These are phyloP conservation scores for Fusarium bulbicola DNA, from an alignment of 2,329 filamentous ascomycete genomes.

Conservation along the genomic window DNA sequence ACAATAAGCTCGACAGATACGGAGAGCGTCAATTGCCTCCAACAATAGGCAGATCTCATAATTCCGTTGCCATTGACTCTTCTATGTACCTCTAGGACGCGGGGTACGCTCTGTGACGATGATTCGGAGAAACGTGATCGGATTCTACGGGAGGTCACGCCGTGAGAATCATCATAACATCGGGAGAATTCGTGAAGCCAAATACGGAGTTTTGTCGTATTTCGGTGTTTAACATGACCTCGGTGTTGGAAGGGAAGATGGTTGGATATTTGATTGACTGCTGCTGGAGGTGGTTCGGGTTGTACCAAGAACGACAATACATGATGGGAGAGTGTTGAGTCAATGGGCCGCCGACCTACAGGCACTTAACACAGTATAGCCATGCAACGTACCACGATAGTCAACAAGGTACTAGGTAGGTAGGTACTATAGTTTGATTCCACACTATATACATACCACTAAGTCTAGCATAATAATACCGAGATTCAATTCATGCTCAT, in stretches of 20 bases:
- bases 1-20: not conserved
- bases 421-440: not conserved
- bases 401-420: not conserved
- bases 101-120: not conserved
- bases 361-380: not conserved
- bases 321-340: not conserved
- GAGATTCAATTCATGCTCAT: not conserved
- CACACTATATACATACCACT: not conserved
- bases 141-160: slow-evolving; percentile 20
- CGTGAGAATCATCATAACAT: slow-evolving; percentile 8
- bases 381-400: not conserved
- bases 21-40: too few species aligned
- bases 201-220: slow-evolving; percentile 25
- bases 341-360: not conserved
- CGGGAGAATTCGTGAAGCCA: slow-evolving; percentile 23
- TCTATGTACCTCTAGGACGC: not conserved
- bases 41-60: not conserved
- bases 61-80: not conserved
- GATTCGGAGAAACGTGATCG: slow-evolving; percentile 32
- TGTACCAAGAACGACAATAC: not conserved
- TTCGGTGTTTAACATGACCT: slow-evolving; percentile 18
- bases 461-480: not conserved
- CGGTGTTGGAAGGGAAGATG: not conserved
- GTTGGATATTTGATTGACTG: not conserved
- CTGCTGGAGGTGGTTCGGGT: slow-evolving; percentile 16